Base-by-base conservation (phyloP, 441 rosid species). In the Gossypium trilobum region DNA sequence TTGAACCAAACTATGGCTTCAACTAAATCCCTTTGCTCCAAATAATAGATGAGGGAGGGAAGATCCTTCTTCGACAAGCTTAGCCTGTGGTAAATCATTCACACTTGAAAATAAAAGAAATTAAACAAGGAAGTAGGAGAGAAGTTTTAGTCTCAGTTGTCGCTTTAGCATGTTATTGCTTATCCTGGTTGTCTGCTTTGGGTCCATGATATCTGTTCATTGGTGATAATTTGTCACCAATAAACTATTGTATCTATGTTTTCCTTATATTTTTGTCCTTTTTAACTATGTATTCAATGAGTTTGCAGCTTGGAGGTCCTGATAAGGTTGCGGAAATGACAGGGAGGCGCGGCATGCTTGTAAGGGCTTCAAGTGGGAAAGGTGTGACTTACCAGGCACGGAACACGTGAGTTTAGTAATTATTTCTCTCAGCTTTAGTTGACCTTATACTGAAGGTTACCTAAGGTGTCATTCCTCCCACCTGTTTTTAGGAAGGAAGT, bases 301-400 rank as follows among this genome's bases (percentile, higher is more conserved):
- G 73, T 68, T 19, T 80, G 86, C 89, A 92, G 99, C 97, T 95
- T 81, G 99, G 99, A 77, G 99, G 98, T 78, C 99, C 98, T 78
- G 97, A 89, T 71, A 91, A 85, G 79, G 96, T 95, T 74, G 96
- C 99, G 75, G 99, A 95, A 83, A 89, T 95, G 84, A 95, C 98
- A 56, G 99, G 99, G 77, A 89, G 99, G 80, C 91, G 96, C 75
- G 98, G 99, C 78, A 95, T 95, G 99, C 96, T 92, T 87, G 99
- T 95, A 39, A 89, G 99, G 80, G 92, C 95, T 23, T 83, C 97
- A 42, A 85, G 74, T 52, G 99, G 99, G 78, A 95, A 91, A 86
- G 99, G 99, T 78, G 98, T 95, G 74, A 89, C 97, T 76, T 95
- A 95, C 82, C 98, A 89, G 84, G 91, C 92, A 80, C 91, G 99